Conservation (phyloP, 192 early-diverging fungal genomes). For the Phycomyces nitens region DNA sequence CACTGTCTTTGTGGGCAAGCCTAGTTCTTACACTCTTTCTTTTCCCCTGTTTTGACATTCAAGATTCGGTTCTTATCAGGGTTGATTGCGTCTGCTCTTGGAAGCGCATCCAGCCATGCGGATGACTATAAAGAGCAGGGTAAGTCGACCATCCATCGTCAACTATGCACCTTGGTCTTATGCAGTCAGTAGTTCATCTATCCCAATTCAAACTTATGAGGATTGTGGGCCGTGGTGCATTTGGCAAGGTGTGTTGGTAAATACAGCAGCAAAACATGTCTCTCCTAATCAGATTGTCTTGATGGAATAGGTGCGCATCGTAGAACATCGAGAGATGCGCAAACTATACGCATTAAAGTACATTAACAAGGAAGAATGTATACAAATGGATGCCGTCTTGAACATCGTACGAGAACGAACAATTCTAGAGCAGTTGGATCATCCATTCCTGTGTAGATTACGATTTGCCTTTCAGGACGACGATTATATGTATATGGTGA, state of each 20-base stretch:
- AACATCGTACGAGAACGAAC: slow-evolving; percentile 80
- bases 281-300: not conserved
- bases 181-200: slow-evolving; percentile 10
- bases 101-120: slow-evolving; percentile 3
- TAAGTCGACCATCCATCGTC: not conserved
- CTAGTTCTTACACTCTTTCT: not conserved
- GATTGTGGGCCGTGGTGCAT: slow-evolving; percentile 82
- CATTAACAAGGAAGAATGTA: slow-evolving; percentile 83
- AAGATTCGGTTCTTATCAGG: slow-evolving; percentile 5
- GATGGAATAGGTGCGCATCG: slow-evolving; percentile 67
- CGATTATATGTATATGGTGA: slow-evolving; percentile 83
- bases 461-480: slow-evolving; percentile 90
- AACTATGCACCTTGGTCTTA: not conserved
- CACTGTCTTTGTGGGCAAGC: not conserved
- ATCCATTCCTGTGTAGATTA: slow-evolving; percentile 67
- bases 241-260: slow-evolving; percentile 70
- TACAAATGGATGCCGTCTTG: slow-evolving; percentile 78
- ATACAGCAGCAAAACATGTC: not conserved
- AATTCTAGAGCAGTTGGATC: slow-evolving; percentile 75
- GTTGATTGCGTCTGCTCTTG: slow-evolving; percentile 19
- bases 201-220: slow-evolving; percentile 73
- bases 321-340: slow-evolving; percentile 67
- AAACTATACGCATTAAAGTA: slow-evolving; percentile 81
- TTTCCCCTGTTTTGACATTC: not conserved
- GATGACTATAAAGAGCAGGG: slow-evolving; percentile 13